Evolutionary conservation across 805 yeast genomes (phyloP).

Genomic region (Cyberlindnera euphorbiiphila): DNA sequence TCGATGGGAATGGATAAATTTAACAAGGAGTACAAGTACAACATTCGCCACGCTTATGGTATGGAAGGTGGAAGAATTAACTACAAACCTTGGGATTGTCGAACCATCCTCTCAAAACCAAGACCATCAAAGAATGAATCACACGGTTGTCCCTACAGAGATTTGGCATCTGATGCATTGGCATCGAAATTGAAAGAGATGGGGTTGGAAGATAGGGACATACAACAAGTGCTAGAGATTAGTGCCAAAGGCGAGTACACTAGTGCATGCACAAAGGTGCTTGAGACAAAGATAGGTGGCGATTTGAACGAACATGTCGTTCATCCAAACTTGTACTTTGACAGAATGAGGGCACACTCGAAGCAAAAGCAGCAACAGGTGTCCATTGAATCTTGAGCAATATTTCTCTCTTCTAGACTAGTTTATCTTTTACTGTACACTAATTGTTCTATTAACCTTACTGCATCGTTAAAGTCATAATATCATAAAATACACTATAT

Average conservation of each 20-base stretch:
- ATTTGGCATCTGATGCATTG: slow-evolving; percentile 62
- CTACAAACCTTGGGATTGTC: slow-evolving; percentile 84
- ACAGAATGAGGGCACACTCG: slow-evolving; percentile 53
- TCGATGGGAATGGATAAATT: slow-evolving; percentile 66
- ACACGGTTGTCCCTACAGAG: slow-evolving; percentile 94
- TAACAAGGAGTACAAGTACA: slow-evolving; percentile 84
- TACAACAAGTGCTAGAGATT: slow-evolving; percentile 62
- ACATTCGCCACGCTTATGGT: slow-evolving; percentile 86
- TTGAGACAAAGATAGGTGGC: slow-evolving; percentile 63
- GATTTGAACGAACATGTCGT: slow-evolving; percentile 41
- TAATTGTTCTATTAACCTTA: no score
- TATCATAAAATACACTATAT: slow-evolving; percentile 6
- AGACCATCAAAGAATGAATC: slow-evolving; percentile 63
- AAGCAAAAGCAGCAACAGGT: slow-evolving; percentile 11
- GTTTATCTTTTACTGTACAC: no score
- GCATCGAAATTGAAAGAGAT: slow-evolving; percentile 50
- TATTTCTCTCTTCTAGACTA: no score
- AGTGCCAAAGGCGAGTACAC: slow-evolving; percentile 70
- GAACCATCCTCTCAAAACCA: slow-evolving; percentile 67
- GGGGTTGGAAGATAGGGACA: slow-evolving; percentile 59
- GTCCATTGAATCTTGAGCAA: slow-evolving; percentile 14
- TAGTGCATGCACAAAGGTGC: slow-evolving; percentile 84
- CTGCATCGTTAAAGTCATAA: no score
- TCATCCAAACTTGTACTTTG: slow-evolving; percentile 88
- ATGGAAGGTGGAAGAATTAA: slow-evolving; percentile 85